Evolutionary conservation across 2,329 filamentous ascomycete species (phyloP), one percentile per base, ranked within the genome.

Genomic region (Sordariomycetes sp.): DNA sequence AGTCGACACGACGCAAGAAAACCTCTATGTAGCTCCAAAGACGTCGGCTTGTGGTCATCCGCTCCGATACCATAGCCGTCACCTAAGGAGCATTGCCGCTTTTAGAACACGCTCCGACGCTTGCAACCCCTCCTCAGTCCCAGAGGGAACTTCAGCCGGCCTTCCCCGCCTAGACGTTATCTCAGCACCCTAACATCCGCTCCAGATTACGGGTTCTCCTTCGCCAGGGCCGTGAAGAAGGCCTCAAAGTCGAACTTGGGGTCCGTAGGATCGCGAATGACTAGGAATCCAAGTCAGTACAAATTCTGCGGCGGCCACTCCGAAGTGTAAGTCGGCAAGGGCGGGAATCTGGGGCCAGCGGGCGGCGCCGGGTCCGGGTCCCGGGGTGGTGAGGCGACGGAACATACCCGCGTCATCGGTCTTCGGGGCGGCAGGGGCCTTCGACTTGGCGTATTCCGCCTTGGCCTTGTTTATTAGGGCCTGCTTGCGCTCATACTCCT

Each of bases 171-270:
- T 13, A 2, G 54, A 51, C 54, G 24, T 42, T 42, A 28, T 50
- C 42, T 53, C 36, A 10, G 20, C 34, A 57, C 22, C 34, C 34
- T 35, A 48, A 48, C 25, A 45, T 32, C 10, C 42, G 25, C 12
- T 51, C n/a, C 22, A 52, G 17, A 20, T 71, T 75, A 81, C 64
- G 76, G 70, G 67, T 72, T 79, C 68, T 79, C 70, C 69, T 76
- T 72, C 62, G 72, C 65, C 65, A 90, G 74, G 65, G 81, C 78
- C 67, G 82, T 80, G 71, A 96, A 74, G 72, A 83, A 89, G 65
- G 87, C 85, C 78, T 97, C 92, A 65, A 97, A 79, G 71, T 99
- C 91, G 76, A 97, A 97, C 68, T 90, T 89, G 68, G 90, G 84
- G 76, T 94, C 84, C 68, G 86, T 82, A 60, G 86, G 86, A 74